These are phyloP conservation scores for Ophiostoma sp. DNA, from an alignment of 2,329 filamentous ascomycete genomes.

Conservation along the genomic window DNA sequence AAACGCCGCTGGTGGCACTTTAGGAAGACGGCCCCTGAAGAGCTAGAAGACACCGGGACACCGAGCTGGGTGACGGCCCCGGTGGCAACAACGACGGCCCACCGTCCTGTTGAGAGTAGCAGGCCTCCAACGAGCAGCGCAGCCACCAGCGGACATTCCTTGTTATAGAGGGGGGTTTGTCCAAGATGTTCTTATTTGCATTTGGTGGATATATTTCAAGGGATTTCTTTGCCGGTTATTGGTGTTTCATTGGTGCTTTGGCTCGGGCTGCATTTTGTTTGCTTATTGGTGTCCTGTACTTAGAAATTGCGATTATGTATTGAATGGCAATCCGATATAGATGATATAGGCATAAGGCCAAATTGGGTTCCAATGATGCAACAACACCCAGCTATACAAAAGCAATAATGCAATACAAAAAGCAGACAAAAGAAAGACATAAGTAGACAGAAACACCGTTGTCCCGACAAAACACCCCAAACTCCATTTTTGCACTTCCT, in stretches of 20 bases:
- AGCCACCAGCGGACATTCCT: background rate
- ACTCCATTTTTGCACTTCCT: background rate
- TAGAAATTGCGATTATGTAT: background rate
- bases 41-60: background rate
- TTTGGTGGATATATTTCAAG: background rate
- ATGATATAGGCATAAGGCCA: background rate
- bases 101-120: background rate
- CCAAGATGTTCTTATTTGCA: background rate
- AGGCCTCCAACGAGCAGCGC: background rate
- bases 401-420: background rate
- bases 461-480: background rate
- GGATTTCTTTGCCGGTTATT: background rate
- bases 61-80: background rate
- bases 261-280: background rate
- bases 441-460: background rate
- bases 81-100: constrained; percentile 4
- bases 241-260: background rate
- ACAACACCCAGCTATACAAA: background rate
- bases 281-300: background rate
- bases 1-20: background rate
- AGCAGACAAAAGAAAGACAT: background rate
- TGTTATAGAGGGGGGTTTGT: background rate
- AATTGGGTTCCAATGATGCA: background rate
- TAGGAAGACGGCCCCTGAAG: background rate
- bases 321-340: background rate